These are phyloP conservation scores for Sphenostylis stenocarpa DNA, from an alignment of 306 rosid genomes.

Conservation along the genomic window DNA sequence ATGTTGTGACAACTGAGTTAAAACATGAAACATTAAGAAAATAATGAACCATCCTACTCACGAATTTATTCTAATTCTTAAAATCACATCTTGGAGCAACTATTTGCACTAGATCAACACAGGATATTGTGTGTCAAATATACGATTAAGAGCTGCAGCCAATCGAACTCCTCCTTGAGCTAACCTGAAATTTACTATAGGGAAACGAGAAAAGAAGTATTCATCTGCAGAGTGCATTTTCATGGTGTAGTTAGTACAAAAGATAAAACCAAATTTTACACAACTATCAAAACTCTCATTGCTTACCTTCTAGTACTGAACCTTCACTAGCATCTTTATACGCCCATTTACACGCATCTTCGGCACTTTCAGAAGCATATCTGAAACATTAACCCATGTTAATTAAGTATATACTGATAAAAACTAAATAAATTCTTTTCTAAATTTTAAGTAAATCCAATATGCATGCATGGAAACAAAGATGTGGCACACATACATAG, in stretches of 20 bases:
- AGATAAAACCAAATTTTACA: neutral
- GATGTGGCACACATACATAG: conserved; percentile 38
- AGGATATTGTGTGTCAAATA: conserved; percentile 35
- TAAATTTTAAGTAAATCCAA: neutral
- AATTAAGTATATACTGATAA: neutral
- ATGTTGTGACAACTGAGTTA: no score
- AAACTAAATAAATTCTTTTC: neutral
- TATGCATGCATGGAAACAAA: neutral
- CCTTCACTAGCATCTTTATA: conserved; percentile 63
- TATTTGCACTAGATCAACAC: neutral
- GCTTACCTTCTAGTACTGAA: conserved; percentile 62
- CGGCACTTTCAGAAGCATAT: conserved; percentile 72
- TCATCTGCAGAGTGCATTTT: conserved; percentile 51
- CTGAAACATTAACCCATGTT: conserved; percentile 38
- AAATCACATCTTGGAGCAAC: no score
- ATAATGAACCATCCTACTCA: no score
- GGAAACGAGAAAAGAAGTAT: conserved; percentile 71
- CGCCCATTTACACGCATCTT: conserved; percentile 82
- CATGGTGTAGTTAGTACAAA: neutral
- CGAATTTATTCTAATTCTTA: no score
- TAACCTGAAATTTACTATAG: conserved; percentile 56
- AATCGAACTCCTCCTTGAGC: conserved; percentile 92
- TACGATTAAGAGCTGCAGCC: conserved; percentile 76
- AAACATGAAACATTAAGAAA: no score
- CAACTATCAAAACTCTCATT: neutral